phyloP scores from a whole-genome alignment of 306 rosid species.

The Cotoneaster glaucophyllus region DNA sequence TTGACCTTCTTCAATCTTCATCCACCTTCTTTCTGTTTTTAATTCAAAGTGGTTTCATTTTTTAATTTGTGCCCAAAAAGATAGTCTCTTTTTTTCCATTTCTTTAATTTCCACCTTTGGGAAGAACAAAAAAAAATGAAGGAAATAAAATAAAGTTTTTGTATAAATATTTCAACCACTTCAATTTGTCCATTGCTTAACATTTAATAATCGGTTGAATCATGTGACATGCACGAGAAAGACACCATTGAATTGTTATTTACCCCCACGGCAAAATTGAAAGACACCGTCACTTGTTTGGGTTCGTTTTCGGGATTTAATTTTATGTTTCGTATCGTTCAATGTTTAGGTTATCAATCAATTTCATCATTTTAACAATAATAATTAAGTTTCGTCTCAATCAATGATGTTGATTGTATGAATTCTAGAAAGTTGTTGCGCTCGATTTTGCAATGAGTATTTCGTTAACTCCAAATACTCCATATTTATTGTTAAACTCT shows the following conservation, averaged over 20 bases:
- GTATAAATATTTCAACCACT: conserved; percentile 3
- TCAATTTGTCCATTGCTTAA: not conserved
- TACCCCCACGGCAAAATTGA: not conserved
- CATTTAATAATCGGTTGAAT: conserved; percentile 2
- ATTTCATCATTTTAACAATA: no score
- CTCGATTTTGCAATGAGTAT: no score
- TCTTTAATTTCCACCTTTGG: not conserved
- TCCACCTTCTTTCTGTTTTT: not conserved
- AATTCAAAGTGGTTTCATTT: not conserved
- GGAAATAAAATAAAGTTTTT: not conserved
- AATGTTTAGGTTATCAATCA: not conserved
- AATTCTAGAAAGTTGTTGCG: no score
- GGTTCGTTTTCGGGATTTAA: no score
- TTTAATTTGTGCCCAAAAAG: not conserved
- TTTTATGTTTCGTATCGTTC: no score
- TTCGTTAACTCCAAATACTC: no score
- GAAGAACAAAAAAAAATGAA: not conserved
- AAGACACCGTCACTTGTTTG: no score
- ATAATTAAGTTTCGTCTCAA: no score
- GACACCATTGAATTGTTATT: not conserved
- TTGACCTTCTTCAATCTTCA: conserved; percentile 3
- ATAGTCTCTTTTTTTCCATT: not conserved
- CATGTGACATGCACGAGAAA: not conserved
- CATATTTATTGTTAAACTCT: no score
- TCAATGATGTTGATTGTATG: no score